Conservation (phyloP, 2,329 filamentous ascomycete species). For the Paraconiothyrium brasiliense region DNA sequence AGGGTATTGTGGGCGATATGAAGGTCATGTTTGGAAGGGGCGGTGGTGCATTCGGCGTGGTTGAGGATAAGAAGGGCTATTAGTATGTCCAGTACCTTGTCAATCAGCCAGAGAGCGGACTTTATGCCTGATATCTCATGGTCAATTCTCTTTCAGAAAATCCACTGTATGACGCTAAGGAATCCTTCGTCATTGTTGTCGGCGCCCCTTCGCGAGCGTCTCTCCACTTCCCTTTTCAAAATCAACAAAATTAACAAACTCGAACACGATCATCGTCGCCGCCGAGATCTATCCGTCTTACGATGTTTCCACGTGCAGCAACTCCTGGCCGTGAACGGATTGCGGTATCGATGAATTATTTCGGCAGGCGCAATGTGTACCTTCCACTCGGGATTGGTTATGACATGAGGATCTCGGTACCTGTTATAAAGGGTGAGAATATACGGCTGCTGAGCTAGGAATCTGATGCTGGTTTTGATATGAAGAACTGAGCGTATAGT, state of each 20-base stretch:
- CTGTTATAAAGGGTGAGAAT: background rate
- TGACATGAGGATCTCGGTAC: background rate
- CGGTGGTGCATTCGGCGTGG: constrained; percentile 34
- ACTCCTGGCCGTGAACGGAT: background rate
- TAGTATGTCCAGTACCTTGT: background rate
- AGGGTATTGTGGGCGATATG: constrained; percentile 64
- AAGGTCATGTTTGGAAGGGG: constrained; percentile 66
- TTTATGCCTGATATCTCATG: background rate
- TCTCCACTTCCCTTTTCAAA: background rate
- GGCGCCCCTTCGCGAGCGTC: background rate
- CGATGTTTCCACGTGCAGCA: background rate
- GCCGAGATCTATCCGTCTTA: background rate
- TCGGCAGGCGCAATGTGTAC: background rate
- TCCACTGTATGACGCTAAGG: background rate
- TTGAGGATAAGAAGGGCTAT: constrained; percentile 6
- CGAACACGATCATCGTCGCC: too few species aligned
- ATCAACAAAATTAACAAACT: too few species aligned
- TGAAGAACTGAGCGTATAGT: too few species aligned
- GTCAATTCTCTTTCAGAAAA: background rate
- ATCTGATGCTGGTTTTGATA: background rate
- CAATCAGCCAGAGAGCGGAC: background rate
- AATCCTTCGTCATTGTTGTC: background rate
- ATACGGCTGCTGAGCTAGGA: background rate
- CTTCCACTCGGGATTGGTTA: background rate
- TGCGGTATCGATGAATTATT: background rate